Evolutionary conservation across 768 basidiomycete genomes (phyloP), one percentile per base, ranked within the genome.

Genomic region (Crucibulum laeve): DNA sequence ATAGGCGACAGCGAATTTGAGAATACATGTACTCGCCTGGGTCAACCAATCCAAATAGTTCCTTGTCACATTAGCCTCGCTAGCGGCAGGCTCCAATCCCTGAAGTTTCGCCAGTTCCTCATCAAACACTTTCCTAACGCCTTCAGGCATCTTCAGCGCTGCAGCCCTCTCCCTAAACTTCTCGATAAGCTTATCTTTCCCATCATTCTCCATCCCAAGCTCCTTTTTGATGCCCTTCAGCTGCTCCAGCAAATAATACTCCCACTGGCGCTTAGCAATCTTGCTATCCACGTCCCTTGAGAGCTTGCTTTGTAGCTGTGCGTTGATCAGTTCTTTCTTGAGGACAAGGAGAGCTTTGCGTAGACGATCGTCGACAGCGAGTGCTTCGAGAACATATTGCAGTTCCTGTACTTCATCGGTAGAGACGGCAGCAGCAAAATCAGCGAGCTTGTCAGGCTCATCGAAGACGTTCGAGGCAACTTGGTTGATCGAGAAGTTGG

Each of bases 291-390:
- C 93, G 53, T 98, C 94, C 14, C 90, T 76, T 1, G 85, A 82
- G 44, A 98, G 85, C 65, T 95, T 96, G 55, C 79, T 83, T 64
- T 96, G 95, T 39, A 98, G 67, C 59, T 97, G 92, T 0, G 93
- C 92, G 52, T 97, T 97, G 62, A 97, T 96, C 24, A 97, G 76
- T 61, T 98, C 96, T 65, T 97, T 98, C 76, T 98, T 98, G 50
- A 99, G 74, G 1, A 98, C 91, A 22, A 93, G 67, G 6, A 98
- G 70, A 0, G 93, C 87, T 64, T 93, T 93, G 49, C 88, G 85
- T 8, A 98, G 71, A 14, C 96, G 76, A 49, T 95, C 93, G 42
- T 91, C 89, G 15, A 98, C 84, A 2, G 77, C 76, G 18, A 91
- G 73, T 49, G 82, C 82, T 64, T 97, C 94, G 25, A 98, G 72